Base-by-base conservation (phyloP, 2,329 filamentous ascomycete species). In the Uncinocarpus reesii region DNA sequence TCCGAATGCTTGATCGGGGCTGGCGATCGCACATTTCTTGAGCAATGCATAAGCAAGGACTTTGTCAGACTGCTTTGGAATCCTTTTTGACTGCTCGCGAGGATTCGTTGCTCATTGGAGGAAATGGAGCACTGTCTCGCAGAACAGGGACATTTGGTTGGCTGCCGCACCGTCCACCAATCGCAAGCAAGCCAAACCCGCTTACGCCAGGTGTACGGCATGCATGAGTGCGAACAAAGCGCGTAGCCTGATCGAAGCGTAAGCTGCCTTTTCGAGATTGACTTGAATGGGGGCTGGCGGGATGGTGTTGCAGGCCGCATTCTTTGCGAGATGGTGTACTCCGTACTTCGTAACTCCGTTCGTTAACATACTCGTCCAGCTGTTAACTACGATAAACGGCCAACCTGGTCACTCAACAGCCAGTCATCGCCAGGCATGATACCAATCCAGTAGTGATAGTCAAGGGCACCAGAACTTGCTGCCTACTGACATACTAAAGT, bases 1-100 rank as follows among this genome's bases (percentile, higher is more conserved):
- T 16, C 26, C 26, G 26, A 31, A 23, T n/a, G 8, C 7, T 13
- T 1, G 16, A 23, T 24, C 3, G 40, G 13, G 24, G 21, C 7
- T 20, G 40, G 24, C 15, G 28, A 21, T 21, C 15, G 26, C 40
- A 41, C 3, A 42, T 31, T n/a, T n/a, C 23, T 24, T 20, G 20
- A 11, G 21, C 35, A 31, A 21, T 42, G 40, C 24, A 31, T 21
- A 32, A 32, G 7, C 16, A 24, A 18, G 13, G 10, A 29, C n/a
- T n/a, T n/a, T 37, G 43, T 31, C 28, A 34, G 24, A 37, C 34
- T 46, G 43, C 43, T 46, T 46, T 46, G 43, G 43, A 46, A 46
- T 46, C 43, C 13, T 28, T 24, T 10, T 2, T 40, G 10, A 2
- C 23, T 13, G 18, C 21, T 5, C 11, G 24, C 7, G 28, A 4